Evolutionary conservation across 176 grass and related monocot genomes (phyloP), one percentile per base, ranked within the genome.

Genomic region (Oryza brachyantha): DNA sequence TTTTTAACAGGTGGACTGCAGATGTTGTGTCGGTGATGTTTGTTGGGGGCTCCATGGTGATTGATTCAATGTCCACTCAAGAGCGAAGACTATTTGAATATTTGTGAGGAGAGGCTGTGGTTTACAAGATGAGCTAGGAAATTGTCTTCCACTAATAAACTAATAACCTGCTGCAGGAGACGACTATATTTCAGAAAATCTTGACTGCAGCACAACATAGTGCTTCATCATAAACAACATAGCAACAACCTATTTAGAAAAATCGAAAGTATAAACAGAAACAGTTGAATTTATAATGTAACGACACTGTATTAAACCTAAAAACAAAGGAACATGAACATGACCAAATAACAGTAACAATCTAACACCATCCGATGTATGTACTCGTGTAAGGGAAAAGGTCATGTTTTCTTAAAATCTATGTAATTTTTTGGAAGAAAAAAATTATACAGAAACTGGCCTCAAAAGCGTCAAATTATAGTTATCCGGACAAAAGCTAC

Each of bases 1-100:
- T 48, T 29, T 72, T 72, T 21, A 81, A 19, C 37, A 45, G 17
- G 27, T 81, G 54, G 46, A 48, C 38, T 62, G n/a, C 71, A 57
- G 21, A 35, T 11, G 43, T 28, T 81, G 67, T 35, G 38, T 81
- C 4, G 2, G 12, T 62, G 19, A 81, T 38, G 38, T 35, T 40
- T 46, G 3, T 46, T 0, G 21, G 4, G 29, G 24, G 24, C 79
- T 46, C 4, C 79, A 63, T 81, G 58, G 12, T 72, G 57, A 55
- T 55, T 55, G 19, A 21, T n/a, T 55, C 17, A 29, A 42, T 19
- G 46, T 11, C 16, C 19, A 81, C 27, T 71, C 12, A 41, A 71
- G 69, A 61, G 13, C 43, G 52, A 42, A 21, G 37, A 43, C 27
- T 43, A 7, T 28, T 43, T 70, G 25, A 16, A 16, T 8, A n/a